These are phyloP conservation scores for Globisporangium sylvaticum DNA, from an alignment of 352 stramenopile genomes.

Conservation along the genomic window DNA sequence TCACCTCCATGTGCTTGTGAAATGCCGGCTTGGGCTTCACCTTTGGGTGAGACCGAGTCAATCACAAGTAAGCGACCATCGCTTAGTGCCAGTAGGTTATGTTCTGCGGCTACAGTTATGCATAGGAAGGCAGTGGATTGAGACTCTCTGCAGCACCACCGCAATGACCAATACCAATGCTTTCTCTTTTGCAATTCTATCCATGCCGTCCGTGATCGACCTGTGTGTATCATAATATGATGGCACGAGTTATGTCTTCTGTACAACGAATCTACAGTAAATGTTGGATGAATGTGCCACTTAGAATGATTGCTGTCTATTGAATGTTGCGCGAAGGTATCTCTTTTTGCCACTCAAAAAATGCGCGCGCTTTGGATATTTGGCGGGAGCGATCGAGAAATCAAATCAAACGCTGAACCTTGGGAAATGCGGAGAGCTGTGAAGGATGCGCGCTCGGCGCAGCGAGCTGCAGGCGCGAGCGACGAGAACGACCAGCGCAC, in stretches of 20 bases:
- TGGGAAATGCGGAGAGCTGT: not conserved
- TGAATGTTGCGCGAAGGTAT: not conserved
- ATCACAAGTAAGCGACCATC: not conserved
- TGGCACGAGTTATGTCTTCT: no score
- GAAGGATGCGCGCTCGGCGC: not conserved
- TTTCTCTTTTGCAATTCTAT: no score
- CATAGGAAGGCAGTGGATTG: no score
- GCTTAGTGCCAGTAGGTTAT: no score
- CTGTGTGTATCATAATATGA: no score
- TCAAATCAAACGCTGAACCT: not conserved
- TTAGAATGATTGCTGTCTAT: no score
- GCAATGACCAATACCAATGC: no score
- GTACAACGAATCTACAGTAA: no score
- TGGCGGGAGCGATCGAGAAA: not conserved
- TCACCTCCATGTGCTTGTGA: no score
- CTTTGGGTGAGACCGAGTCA: not conserved
- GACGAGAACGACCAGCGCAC: conserved; percentile 4
- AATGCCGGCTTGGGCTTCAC: not conserved
- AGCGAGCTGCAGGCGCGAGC: not conserved
- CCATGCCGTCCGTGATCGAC: no score
- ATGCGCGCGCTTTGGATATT: not conserved
- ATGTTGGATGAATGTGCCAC: not conserved
- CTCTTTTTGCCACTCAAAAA: not conserved
- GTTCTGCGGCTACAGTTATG: no score
- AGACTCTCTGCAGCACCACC: no score